A percentile compares a stretch with the other conserved stretches of the same genome.
These are phyloP conservation scores for Ganoderma meredithae DNA, from an alignment of 1,284 basidiomycete species.

Conservation along the genomic window DNA sequence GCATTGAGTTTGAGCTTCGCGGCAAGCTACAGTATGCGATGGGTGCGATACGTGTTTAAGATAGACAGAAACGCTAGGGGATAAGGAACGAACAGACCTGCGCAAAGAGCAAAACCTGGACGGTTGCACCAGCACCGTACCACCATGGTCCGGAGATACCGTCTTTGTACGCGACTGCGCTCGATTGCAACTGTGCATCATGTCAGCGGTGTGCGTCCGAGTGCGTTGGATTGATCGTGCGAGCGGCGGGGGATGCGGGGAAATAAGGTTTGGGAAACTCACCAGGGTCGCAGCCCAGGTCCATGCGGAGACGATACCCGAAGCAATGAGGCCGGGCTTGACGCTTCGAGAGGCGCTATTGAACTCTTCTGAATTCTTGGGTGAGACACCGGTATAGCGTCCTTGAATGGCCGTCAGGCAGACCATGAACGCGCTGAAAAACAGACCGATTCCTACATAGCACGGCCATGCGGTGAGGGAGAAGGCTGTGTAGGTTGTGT, in stretches of 20 bases:
- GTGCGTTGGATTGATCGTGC: background rate
- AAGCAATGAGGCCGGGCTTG: conserved; percentile 90
- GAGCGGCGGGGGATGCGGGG: background rate
- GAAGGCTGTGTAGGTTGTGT: too few species aligned
- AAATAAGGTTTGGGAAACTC: conserved; percentile 32
- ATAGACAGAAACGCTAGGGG: background rate
- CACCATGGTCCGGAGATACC: conserved; percentile 68
- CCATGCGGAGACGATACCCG: conserved; percentile 89
- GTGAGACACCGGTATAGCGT: conserved; percentile 78
- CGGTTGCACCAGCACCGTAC: conserved; percentile 55
- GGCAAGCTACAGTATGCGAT: conserved; percentile 41
- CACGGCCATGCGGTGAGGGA: background rate
- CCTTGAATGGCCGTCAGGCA: conserved; percentile 72
- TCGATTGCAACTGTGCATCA: conserved; percentile 69
- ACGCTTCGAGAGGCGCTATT: conserved; percentile 83
- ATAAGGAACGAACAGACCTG: conserved; percentile 38
- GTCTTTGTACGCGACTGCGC: conserved; percentile 85
- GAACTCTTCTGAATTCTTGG: conserved; percentile 81
- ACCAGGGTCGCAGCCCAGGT: conserved; percentile 84
- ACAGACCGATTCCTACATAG: conserved; percentile 80
- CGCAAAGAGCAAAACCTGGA: conserved; percentile 61
- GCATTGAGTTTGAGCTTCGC: conserved; percentile 70
- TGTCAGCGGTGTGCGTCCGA: background rate
- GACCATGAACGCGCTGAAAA: conserved; percentile 85
- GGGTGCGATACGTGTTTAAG: background rate